Base-by-base conservation (phyloP, 1,284 basidiomycete species). In the Takashimella koratensis region DNA sequence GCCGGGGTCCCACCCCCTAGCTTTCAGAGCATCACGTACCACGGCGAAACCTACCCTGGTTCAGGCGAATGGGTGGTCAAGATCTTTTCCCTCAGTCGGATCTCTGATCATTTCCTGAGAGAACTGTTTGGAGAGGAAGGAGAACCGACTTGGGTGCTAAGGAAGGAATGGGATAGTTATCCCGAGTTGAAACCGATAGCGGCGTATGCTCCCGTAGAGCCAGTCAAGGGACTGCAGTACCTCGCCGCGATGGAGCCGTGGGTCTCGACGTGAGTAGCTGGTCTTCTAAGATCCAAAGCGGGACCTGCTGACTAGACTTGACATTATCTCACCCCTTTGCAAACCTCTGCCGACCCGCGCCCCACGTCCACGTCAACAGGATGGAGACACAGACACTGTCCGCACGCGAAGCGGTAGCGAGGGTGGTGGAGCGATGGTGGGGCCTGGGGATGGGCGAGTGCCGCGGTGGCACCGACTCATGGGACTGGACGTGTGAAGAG, bases 311-410 rank as follows among this genome's bases (percentile, higher is more conserved):
- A n/a, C n/a, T n/a, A n/a, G n/a, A n/a, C n/a, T n/a, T n/a, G n/a
- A n/a, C n/a, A 6, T 49, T 13, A 4, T 42, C 25, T 6, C 19
- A 4, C 20, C 19, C 26, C 43, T 42, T 21, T 30, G 52, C 36
- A 23, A 42, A 56, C 39, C 26, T 43, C 20, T 10, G 22, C 3
- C 39, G 24, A 26, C 20, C 4, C 6, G 41, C 52, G 23, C 49
- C 40, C n/a, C 46, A 44, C 49, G 40, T 60, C 16, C n/a, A n/a
- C n/a, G n/a, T n/a, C n/a, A n/a, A n/a, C n/a, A 73, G 71, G 8
- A 94, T 96, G 92, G 92, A 97, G 75, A 95, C 93, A 0, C 85
- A 90, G 73, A 93, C 89, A 0, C 76, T 96, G 40, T 81, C 88
- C 0, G 84, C 88, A 0, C 84, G 90, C 39, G 95, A 96, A 68